Conservation (phyloP, 495 filamentous ascomycete genomes). For the Trichoderma reesei region DNA sequence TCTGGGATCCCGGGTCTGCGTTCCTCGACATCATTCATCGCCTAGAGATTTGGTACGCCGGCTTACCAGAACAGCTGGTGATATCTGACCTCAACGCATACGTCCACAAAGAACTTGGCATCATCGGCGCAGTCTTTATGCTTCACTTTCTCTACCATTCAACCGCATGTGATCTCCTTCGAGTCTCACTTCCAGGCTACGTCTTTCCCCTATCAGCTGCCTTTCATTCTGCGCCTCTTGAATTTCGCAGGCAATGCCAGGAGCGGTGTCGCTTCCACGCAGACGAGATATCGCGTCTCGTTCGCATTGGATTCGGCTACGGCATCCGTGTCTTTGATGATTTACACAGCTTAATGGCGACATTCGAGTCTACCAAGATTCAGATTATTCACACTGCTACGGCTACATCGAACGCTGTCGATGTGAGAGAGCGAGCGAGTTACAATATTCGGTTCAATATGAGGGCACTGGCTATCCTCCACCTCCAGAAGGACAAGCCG, state of each 20-base stretch:
- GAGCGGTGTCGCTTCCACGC: conserved; percentile 12
- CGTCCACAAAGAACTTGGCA: conserved; percentile 11
- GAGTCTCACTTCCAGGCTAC: conserved; percentile 10
- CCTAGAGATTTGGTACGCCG: conserved; percentile 6
- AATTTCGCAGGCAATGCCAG: conserved; percentile 12
- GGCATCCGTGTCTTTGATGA: conserved; percentile 10
- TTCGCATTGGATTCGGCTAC: neutral
- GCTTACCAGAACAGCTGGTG: conserved; percentile 9
- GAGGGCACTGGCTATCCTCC: neutral
- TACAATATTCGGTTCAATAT: conserved; percentile 8
- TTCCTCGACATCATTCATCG: conserved; percentile 9
- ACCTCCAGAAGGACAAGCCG: neutral
- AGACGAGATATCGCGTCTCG: conserved; percentile 11
- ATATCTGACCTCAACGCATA: conserved; percentile 10
- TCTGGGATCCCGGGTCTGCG: conserved; percentile 8
- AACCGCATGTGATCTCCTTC: conserved; percentile 1
- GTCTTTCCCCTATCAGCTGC: conserved; percentile 11
- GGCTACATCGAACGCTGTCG: conserved; percentile 2
- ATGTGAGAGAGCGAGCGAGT: conserved; percentile 4
- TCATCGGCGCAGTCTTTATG: conserved; percentile 10
- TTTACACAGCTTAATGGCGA: conserved; percentile 8
- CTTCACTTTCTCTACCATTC: conserved; percentile 12
- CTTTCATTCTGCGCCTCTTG: neutral
- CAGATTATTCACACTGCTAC: conserved; percentile 12
- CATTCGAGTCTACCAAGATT: conserved; percentile 13